Conservation (phyloP, 768 basidiomycete genomes). For the Tulasnella sp. region DNA sequence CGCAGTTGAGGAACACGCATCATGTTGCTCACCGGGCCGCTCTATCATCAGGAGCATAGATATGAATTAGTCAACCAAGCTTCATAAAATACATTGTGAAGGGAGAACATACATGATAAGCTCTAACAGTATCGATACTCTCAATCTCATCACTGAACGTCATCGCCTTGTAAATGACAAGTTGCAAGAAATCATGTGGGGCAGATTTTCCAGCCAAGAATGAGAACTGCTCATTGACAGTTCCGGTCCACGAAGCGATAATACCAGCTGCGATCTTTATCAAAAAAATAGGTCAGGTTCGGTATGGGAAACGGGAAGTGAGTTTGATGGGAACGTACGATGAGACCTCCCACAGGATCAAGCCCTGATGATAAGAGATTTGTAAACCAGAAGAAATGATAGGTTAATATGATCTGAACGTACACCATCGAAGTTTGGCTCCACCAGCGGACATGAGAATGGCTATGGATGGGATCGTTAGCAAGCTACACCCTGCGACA, state of each 20-base stretch:
- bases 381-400: conserved; percentile 23
- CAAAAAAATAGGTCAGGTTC: background rate
- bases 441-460: conserved; percentile 75
- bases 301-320: background rate
- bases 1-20: conserved; percentile 4
- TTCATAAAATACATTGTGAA: too few relatives aligned
- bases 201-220: conserved; percentile 87
- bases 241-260: conserved; percentile 61
- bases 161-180: conserved; percentile 83
- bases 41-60: conserved; percentile 13
- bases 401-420: conserved; percentile 25
- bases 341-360: conserved; percentile 64
- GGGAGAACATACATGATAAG: conserved; percentile 61
- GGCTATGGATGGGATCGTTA: conserved; percentile 31
- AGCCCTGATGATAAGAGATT: conserved; percentile 34
- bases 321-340: conserved; percentile 32
- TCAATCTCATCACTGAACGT: conserved; percentile 82
- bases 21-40: conserved; percentile 9
- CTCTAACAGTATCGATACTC: conserved; percentile 81
- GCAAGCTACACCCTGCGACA: background rate
- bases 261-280: conserved; percentile 64
- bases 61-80: conserved; percentile 5
- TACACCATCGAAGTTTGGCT: conserved; percentile 71
- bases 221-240: conserved; percentile 69
- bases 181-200: conserved; percentile 77